Evolutionary conservation across 192 early-diverging fungal genomes (phyloP).

Genomic region (Coemansia sp.): DNA sequence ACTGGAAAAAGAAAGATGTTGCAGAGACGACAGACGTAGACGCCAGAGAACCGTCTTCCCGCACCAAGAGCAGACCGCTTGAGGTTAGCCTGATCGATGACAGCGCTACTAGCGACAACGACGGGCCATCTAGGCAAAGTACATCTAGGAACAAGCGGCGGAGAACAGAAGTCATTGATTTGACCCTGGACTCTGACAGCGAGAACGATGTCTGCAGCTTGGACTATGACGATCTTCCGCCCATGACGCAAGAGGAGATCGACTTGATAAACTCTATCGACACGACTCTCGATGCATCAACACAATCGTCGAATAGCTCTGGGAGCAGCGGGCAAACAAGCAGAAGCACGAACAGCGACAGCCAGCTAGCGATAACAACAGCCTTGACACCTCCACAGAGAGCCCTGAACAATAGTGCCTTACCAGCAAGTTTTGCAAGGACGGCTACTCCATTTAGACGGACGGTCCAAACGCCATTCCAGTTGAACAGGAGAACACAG

Average conservation of each 20-base stretch:
- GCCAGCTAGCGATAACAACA: background rate
- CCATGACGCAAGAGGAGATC: constrained; percentile 44
- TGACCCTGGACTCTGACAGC: constrained; percentile 57
- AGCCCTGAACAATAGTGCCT: background rate
- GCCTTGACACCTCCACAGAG: background rate
- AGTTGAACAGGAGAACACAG: background rate
- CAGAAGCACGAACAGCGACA: background rate
- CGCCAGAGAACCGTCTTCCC: constrained; percentile 7
- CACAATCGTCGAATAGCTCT: background rate
- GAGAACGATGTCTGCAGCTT: constrained; percentile 10
- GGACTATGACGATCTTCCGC: constrained; percentile 10
- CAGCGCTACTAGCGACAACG: constrained; percentile 34
- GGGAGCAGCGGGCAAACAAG: background rate
- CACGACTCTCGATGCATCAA: background rate
- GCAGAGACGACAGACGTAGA: constrained; percentile 46
- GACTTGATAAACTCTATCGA: constrained; percentile 19
- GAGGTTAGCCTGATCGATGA: constrained; percentile 17
- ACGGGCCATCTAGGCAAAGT: background rate
- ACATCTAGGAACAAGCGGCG: constrained; percentile 36
- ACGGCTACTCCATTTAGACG: background rate
- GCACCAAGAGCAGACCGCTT: background rate
- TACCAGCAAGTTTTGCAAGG: background rate
- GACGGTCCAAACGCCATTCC: background rate
- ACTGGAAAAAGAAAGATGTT: constrained; percentile 36
- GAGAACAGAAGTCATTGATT: constrained; percentile 61